These are phyloP conservation scores for Cytospora piceae DNA, from an alignment of 2,329 filamentous ascomycete genomes.

Conservation along the genomic window DNA sequence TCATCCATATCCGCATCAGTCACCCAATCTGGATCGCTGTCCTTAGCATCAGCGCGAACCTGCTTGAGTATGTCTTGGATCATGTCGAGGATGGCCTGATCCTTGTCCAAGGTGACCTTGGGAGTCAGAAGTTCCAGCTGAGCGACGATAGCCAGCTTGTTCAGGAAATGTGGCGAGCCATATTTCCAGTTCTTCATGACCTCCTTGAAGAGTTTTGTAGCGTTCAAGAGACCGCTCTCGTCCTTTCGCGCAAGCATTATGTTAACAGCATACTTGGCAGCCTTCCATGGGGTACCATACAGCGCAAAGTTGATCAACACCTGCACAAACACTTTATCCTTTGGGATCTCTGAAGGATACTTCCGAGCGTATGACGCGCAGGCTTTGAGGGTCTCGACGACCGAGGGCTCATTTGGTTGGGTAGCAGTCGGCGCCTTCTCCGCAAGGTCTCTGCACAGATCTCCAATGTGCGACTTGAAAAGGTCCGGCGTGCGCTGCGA, in stretches of 20 bases:
- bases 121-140: slow-evolving; percentile 78
- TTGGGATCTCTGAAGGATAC: slow-evolving; percentile 81
- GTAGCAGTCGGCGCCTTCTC: slow-evolving; percentile 75
- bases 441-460: slow-evolving; percentile 84
- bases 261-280: slow-evolving; percentile 91
- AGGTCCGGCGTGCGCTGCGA: slow-evolving; percentile 87
- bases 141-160: slow-evolving; percentile 70
- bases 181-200: slow-evolving; percentile 76
- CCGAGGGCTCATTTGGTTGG: slow-evolving; percentile 68
- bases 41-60: slow-evolving; percentile 65
- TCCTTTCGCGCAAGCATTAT: slow-evolving; percentile 78
- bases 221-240: slow-evolving; percentile 77
- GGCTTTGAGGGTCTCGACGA: slow-evolving; percentile 91
- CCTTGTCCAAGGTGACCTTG: slow-evolving; percentile 71
- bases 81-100: slow-evolving; percentile 78
- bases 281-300: slow-evolving; percentile 77
- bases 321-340: slow-evolving; percentile 78
- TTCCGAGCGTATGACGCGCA: slow-evolving; percentile 89
- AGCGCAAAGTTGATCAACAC: slow-evolving; percentile 82
- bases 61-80: slow-evolving; percentile 75
- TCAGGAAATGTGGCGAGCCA: slow-evolving; percentile 73
- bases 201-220: slow-evolving; percentile 79
- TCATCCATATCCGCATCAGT: slow-evolving; percentile 71
- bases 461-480: slow-evolving; percentile 89
- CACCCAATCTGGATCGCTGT: slow-evolving; percentile 66